Evolutionary conservation across 2,329 filamentous ascomycete species (phyloP).

Genomic region (Scedosporium dehoogii): DNA sequence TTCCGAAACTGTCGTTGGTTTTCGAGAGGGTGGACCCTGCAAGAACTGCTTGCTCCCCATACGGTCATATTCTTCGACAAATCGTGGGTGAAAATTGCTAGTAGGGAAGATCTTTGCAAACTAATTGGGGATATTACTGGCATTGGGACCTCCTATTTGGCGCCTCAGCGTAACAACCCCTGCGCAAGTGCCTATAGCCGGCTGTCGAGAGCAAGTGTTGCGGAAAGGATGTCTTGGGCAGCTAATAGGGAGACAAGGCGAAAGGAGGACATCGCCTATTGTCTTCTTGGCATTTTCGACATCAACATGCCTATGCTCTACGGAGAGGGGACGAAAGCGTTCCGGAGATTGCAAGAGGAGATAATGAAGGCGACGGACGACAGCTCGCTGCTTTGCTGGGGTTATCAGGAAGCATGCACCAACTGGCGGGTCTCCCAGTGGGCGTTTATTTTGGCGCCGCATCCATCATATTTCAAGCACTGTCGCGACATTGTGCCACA

Average conservation of each 20-base stretch:
- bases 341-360: conserved; percentile 23
- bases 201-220: conserved; percentile 4
- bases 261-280: conserved; percentile 19
- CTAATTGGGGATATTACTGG: conserved; percentile 12
- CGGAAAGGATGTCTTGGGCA: conserved; percentile 17
- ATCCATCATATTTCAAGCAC: too few species aligned
- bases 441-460: too few species aligned
- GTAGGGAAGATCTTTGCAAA: conserved; percentile 11
- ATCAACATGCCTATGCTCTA: conserved; percentile 20
- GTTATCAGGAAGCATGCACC: too few species aligned
- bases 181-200: too few species aligned
- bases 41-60: conserved; percentile 20
- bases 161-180: too few species aligned
- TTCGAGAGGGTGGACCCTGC: conserved; percentile 18
- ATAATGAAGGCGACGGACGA: conserved; percentile 16
- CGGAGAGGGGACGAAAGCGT: conserved; percentile 20
- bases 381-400: too few species aligned
- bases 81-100: conserved; percentile 16
- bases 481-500: too few species aligned
- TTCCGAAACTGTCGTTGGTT: conserved; percentile 14
- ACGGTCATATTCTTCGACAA: conserved; percentile 17
- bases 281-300: conserved; percentile 18
- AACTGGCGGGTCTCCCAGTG: too few species aligned
- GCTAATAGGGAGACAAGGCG: conserved; percentile 15
- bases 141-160: conserved; percentile 9